Evolutionary conservation across 164 flowering plant species (phyloP), one percentile per base, ranked within the genome.

Genomic region (Umbilicus rupestris): DNA sequence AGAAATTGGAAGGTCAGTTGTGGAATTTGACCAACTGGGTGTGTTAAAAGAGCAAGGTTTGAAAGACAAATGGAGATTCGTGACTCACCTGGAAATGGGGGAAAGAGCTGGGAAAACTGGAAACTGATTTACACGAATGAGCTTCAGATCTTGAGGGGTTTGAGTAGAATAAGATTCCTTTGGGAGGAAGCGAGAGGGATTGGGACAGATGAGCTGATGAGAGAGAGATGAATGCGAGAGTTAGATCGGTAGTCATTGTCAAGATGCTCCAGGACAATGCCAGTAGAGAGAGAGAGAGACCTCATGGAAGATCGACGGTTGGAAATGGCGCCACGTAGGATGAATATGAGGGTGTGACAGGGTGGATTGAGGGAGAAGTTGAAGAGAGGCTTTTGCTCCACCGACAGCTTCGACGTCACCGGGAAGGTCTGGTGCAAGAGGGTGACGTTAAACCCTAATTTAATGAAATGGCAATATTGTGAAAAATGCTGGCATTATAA

Each of bases 141-240:
- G 57, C 11, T 50, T 45, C 49, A 45, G 49, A 45, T 45, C 49
- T 45, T 45, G 49, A n/a, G 29, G 57, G 57, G 12, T 22, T 50
- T 50, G 57, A 50, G 57, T 20, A 20, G 28, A 20, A 50, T 50
- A 50, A 50, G 57, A 50, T 50, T 50, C 15, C 57, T 50, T 50
- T 20, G 57, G 28, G 5, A n/a, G 22, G 52, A 50, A 50, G 29
- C 49, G 49, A 45, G 49, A 15, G 49, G 20, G 49, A 45, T 45
- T 45, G 52, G 14, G 57, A 50, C 24, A 47, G 52, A 47, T n/a
- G 52, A 50, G 57, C 57, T 1, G 22, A 50, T 28, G n/a, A n/a
- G n/a, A n/a, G n/a, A n/a, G n/a, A n/a, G n/a, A n/a, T 50, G 57
- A 50, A 50, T 50, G 29, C 22, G 28, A 50, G 57, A 22, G 29